These are phyloP conservation scores for Moelleriella libera DNA, from an alignment of 2,329 filamentous ascomycete genomes.

Conservation along the genomic window DNA sequence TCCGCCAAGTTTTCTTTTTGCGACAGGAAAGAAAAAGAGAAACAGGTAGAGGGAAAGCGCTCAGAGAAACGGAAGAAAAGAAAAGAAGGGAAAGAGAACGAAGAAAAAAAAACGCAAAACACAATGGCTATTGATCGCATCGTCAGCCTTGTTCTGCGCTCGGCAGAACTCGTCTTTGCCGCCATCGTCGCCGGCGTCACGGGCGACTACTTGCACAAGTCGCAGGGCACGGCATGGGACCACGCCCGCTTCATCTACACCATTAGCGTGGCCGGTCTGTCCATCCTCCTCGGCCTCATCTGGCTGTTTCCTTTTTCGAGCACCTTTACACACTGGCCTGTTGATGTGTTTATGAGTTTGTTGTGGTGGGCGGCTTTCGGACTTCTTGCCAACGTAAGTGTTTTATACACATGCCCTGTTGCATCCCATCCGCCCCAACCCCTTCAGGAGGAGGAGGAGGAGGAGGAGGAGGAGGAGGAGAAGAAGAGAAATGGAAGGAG, in stretches of 20 bases:
- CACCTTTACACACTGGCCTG: constrained; percentile 55
- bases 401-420: too few species aligned
- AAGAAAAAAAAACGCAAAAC: neutral
- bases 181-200: constrained; percentile 58
- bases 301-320: constrained; percentile 60
- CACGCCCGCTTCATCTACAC: constrained; percentile 59
- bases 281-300: constrained; percentile 53
- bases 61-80: too few species aligned
- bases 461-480: too few species aligned
- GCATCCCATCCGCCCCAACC: too few species aligned
- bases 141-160: constrained; percentile 22
- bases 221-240: constrained; percentile 34
- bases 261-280: constrained; percentile 54
- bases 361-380: constrained; percentile 60
- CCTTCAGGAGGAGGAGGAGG: neutral
- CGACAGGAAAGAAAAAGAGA: too few species aligned
- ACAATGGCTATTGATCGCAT: constrained; percentile 25
- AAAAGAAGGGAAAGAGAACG: too few species aligned
- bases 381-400: constrained; percentile 45
- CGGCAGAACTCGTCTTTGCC: constrained; percentile 50
- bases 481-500: too few species aligned
- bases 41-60: too few species aligned
- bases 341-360: constrained; percentile 54
- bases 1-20: too few species aligned
- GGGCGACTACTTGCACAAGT: constrained; percentile 47